phyloP scores from a whole-genome alignment of 192 early-diverging fungal genomes.

The Coemansia guatemalensis region DNA sequence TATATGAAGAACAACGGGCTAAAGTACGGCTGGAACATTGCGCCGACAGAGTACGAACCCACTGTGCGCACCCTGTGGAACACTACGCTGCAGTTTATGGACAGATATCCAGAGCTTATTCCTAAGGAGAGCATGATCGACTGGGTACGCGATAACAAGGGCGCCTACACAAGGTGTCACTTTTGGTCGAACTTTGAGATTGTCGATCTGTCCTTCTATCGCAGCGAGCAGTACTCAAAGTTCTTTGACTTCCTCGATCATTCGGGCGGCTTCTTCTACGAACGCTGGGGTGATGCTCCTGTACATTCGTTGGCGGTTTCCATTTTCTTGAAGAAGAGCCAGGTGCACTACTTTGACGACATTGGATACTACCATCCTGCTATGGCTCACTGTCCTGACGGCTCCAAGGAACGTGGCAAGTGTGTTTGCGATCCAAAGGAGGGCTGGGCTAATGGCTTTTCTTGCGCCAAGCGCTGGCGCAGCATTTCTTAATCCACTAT shows the following conservation, averaged over 20 bases:
- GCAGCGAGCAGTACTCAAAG: conserved; percentile 60
- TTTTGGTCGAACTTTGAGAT: conserved; percentile 90
- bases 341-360: conserved; percentile 72
- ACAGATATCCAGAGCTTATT: conserved; percentile 52
- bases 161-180: conserved; percentile 60
- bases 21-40: conserved; percentile 56
- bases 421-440: conserved; percentile 47
- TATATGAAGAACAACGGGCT: conserved; percentile 55
- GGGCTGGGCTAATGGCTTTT: conserved; percentile 38
- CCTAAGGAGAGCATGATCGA: conserved; percentile 53
- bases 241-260: conserved; percentile 70
- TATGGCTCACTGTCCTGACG: conserved; percentile 43
- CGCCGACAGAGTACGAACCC: conserved; percentile 56
- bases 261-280: conserved; percentile 83
- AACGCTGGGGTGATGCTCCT: conserved; percentile 66
- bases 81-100: conserved; percentile 50
- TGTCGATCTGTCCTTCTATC: conserved; percentile 66
- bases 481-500: conserved; percentile 10
- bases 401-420: conserved; percentile 41
- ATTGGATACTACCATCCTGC: conserved; percentile 62
- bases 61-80: conserved; percentile 57
- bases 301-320: conserved; percentile 60
- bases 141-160: conserved; percentile 44
- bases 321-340: conserved; percentile 53
- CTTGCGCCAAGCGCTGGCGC: conserved; percentile 46